Percentiles rank a stretch among this genome's conserved stretches.
Evolutionary conservation across 2,329 filamentous ascomycete genomes (phyloP).

Genomic region (Cyphellophora attinorum): DNA sequence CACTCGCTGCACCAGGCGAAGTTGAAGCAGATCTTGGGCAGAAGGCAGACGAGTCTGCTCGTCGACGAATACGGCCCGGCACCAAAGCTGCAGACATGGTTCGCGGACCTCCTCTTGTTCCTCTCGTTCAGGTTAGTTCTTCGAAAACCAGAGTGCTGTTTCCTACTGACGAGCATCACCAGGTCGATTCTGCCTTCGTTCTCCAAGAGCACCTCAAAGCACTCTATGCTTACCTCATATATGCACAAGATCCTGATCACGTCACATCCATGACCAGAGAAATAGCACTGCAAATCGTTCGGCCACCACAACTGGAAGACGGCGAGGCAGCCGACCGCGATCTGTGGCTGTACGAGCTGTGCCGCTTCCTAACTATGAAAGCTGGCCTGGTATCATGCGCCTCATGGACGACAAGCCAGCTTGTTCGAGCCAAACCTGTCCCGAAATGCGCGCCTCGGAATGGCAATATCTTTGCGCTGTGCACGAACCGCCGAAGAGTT

Average conservation of each 20-base stretch:
- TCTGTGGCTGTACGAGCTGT: conserved; percentile 96
- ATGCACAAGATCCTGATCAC: conserved; percentile 40
- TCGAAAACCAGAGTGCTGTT: not conserved
- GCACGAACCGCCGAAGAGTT: conserved; percentile 91
- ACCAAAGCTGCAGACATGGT: conserved; percentile 91
- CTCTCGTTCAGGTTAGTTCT: conserved; percentile 68
- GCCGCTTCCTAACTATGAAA: conserved; percentile 88
- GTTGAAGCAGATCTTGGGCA: conserved; percentile 44
- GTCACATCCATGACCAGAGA: conserved; percentile 66
- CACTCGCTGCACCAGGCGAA: conserved; percentile 52
- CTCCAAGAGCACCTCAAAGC: conserved; percentile 95
- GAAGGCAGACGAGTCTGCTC: conserved; percentile 61
- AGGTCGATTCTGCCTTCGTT: conserved; percentile 97
- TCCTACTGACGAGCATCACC: conserved; percentile 7
- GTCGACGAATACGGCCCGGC: conserved; percentile 79
- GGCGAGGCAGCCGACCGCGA: conserved; percentile 57
- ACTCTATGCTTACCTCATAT: conserved; percentile 73
- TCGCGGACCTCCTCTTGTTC: conserved; percentile 77
- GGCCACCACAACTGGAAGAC: conserved; percentile 53
- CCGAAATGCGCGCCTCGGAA: conserved; percentile 96
- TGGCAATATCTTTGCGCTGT: conserved; percentile 99
- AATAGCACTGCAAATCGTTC: conserved; percentile 65
- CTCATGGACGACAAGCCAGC: conserved; percentile 86
- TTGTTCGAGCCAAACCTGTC: conserved; percentile 81
- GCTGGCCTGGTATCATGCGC: conserved; percentile 87